These are phyloP conservation scores for Citeromyces matritensis DNA, from an alignment of 805 yeast species.

Conservation along the genomic window DNA sequence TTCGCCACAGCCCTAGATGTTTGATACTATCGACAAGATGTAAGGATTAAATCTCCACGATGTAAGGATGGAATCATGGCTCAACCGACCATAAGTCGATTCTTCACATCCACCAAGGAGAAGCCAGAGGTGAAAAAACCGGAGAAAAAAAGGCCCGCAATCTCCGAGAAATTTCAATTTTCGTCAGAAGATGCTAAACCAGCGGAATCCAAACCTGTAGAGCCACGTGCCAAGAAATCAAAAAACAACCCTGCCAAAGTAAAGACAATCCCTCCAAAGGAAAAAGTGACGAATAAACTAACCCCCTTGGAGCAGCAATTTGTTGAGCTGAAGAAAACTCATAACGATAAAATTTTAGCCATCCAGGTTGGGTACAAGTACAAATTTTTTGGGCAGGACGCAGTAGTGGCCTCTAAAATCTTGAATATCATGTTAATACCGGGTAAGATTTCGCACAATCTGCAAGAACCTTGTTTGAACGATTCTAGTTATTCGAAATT, in stretches of 20 bases:
- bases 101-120: constrained; percentile 2
- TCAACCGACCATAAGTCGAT: constrained; percentile 4
- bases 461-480: constrained; percentile 18
- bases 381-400: constrained; percentile 79
- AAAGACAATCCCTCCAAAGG: constrained; percentile 2
- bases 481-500: constrained; percentile 40
- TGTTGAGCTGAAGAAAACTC: constrained; percentile 39
- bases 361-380: constrained; percentile 89
- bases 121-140: background rate
- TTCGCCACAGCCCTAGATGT: no score
- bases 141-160: no score
- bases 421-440: constrained; percentile 60
- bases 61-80: background rate
- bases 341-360: constrained; percentile 60
- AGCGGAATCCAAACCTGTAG: no score
- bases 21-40: no score
- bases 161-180: no score
- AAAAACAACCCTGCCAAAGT: no score
- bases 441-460: constrained; percentile 44
- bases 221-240: no score
- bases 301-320: constrained; percentile 80
- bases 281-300: constrained; percentile 12
- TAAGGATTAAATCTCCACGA: no score
- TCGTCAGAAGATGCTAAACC: no score
- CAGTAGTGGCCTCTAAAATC: constrained; percentile 48